Conservation (phyloP, 2,329 filamentous ascomycete species). For the Fusarium tupiense region DNA sequence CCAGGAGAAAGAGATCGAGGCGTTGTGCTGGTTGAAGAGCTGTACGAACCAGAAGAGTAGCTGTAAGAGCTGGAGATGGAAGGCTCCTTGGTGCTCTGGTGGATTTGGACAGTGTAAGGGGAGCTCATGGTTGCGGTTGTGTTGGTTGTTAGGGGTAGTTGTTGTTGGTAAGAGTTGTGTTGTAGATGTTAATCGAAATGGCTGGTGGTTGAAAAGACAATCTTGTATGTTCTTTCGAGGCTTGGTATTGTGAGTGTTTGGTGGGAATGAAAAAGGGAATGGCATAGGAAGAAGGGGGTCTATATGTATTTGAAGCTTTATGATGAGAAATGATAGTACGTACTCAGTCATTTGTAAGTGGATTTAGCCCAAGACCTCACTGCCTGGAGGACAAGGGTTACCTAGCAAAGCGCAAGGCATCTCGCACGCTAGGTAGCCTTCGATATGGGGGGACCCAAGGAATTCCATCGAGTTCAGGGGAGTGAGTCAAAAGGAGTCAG, state of each 20-base stretch:
- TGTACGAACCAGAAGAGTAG: conserved; percentile 43
- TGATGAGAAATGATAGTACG: conserved; percentile 34
- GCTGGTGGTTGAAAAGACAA: neutral
- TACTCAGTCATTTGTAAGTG: conserved; percentile 36
- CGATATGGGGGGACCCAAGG: conserved; percentile 20
- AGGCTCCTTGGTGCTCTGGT: conserved; percentile 45
- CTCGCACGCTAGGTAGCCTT: conserved; percentile 30
- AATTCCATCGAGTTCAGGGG: conserved; percentile 18
- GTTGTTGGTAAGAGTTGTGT: conserved; percentile 9
- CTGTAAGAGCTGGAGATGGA: conserved; percentile 44
- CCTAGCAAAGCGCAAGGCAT: conserved; percentile 35
- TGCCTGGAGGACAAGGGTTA: conserved; percentile 36
- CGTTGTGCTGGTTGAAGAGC: conserved; percentile 40
- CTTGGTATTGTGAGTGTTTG: conserved; percentile 32
- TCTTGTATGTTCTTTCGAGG: conserved; percentile 1
- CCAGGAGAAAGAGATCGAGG: conserved; percentile 43
- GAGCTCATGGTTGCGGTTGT: conserved; percentile 41
- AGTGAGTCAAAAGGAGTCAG: conserved; percentile 35
- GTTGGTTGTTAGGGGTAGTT: conserved; percentile 7
- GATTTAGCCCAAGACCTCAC: conserved; percentile 28
- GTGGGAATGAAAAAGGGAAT: conserved; percentile 10
- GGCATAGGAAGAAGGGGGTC: conserved; percentile 25
- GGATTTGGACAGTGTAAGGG: conserved; percentile 46
- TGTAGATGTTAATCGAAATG: conserved; percentile 10
- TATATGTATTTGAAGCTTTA: conserved; percentile 39